Evolutionary conservation across 495 filamentous ascomycete genomes (phyloP).

Genomic region (Penicillium malachiteum): DNA sequence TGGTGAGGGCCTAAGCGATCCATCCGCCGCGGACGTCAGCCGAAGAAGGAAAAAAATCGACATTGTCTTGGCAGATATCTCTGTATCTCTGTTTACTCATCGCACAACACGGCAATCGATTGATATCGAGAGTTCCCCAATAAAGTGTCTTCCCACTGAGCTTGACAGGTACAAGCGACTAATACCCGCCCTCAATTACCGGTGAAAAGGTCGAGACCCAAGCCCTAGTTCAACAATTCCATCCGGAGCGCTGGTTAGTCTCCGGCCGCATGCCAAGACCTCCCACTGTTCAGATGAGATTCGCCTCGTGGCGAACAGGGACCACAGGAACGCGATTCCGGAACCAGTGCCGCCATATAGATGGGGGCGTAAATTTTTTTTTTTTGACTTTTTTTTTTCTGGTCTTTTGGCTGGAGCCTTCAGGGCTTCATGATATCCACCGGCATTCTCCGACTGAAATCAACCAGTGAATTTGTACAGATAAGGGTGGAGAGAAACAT

Average conservation of each 20-base stretch:
- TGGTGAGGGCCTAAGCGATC: not conserved
- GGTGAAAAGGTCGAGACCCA: not conserved
- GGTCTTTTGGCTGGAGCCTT: not conserved
- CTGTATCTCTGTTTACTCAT: no score
- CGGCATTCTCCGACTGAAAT: constrained; percentile 12
- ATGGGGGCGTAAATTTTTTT: not conserved
- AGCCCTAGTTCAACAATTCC: not conserved
- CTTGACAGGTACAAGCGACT: not conserved
- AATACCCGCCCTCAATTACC: not conserved
- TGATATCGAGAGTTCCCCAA: not conserved
- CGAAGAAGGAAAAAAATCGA: not conserved
- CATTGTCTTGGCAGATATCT: no score
- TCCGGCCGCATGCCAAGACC: constrained; percentile 1
- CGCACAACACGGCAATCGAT: no score
- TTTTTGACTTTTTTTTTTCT: not conserved
- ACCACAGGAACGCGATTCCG: not conserved
- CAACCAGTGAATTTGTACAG: constrained; percentile 9
- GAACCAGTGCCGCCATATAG: not conserved
- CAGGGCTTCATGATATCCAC: not conserved
- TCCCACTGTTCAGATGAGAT: not conserved
- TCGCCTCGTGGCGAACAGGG: not conserved
- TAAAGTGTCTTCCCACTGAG: not conserved
- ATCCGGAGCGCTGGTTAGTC: not conserved
- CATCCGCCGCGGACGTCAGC: not conserved
- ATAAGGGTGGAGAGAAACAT: constrained; percentile 10